Percentiles rank a stretch among this genome's conserved stretches.
Conservation (phyloP, 768 basidiomycete genomes). For the Leccinum sublutescens region DNA sequence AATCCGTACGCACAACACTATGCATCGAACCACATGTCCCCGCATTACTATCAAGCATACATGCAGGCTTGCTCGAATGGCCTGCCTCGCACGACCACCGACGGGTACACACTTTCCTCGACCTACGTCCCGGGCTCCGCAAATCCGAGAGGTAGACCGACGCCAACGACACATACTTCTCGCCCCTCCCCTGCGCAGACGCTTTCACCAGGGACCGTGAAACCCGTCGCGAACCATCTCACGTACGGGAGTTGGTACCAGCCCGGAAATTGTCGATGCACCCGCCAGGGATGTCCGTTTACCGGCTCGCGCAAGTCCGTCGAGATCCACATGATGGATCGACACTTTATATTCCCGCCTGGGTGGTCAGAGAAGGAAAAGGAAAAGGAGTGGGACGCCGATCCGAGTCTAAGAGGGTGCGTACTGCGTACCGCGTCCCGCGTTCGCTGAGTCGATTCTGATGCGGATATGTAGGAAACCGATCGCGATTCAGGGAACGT, state of each 20-base stretch:
- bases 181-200: slow-evolving; percentile 4
- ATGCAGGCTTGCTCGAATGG: slow-evolving; percentile 31
- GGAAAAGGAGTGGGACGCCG: slow-evolving; percentile 76
- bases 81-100: slow-evolving; percentile 25
- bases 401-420: slow-evolving; percentile 78
- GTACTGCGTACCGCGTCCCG: slow-evolving; percentile 32
- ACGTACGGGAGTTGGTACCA: slow-evolving; percentile 54
- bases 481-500: slow-evolving; percentile 78
- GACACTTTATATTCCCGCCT: slow-evolving; percentile 80
- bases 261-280: slow-evolving; percentile 58
- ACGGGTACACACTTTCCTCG: slow-evolving; percentile 41
- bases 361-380: slow-evolving; percentile 61
- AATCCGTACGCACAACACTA: slow-evolving; percentile 31
- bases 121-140: slow-evolving; percentile 31
- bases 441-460: background rate
- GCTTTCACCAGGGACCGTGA: slow-evolving; percentile 4
- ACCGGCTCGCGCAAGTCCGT: slow-evolving; percentile 67
- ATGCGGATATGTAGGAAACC: slow-evolving; percentile 51
- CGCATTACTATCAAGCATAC: slow-evolving; percentile 59
- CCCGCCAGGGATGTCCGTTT: slow-evolving; percentile 63
- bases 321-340: slow-evolving; percentile 84
- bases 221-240: slow-evolving; percentile 19
- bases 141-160: background rate
- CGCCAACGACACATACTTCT: background rate
- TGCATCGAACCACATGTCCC: slow-evolving; percentile 35